Evolutionary conservation across 768 basidiomycete genomes (phyloP).

Genomic region (Collybia sp.): DNA sequence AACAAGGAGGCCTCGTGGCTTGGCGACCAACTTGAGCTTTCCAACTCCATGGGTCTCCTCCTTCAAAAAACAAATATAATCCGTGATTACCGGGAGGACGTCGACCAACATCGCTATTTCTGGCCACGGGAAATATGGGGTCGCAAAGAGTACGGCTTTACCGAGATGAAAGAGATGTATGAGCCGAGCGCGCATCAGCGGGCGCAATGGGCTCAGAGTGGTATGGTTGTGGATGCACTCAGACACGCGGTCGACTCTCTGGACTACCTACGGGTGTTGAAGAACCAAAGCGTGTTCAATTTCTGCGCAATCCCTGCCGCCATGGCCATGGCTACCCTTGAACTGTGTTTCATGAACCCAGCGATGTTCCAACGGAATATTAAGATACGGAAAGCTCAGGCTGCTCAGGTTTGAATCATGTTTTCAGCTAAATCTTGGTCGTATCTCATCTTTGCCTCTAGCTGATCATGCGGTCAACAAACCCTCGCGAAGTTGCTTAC

Average conservation of each 20-base stretch:
- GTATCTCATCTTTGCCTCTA: slow-evolving; percentile 20
- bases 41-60: slow-evolving; percentile 92
- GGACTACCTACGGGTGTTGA: slow-evolving; percentile 84
- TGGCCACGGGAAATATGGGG: slow-evolving; percentile 96
- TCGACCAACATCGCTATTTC: slow-evolving; percentile 79
- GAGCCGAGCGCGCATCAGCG: slow-evolving; percentile 51
- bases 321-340: slow-evolving; percentile 95
- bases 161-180: slow-evolving; percentile 65
- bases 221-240: slow-evolving; percentile 86
- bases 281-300: slow-evolving; percentile 91
- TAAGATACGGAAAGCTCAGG: slow-evolving; percentile 92
- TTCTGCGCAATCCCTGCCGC: slow-evolving; percentile 93
- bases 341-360: slow-evolving; percentile 91
- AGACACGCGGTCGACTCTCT: slow-evolving; percentile 80
- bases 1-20: slow-evolving; percentile 76
- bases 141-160: slow-evolving; percentile 57
- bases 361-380: slow-evolving; percentile 82
- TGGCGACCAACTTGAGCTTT: slow-evolving; percentile 76
- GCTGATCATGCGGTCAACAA: slow-evolving; percentile 91
- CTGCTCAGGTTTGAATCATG: slow-evolving; percentile 62
- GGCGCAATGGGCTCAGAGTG: slow-evolving; percentile 82
- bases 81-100: slow-evolving; percentile 91
- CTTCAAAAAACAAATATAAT: slow-evolving; percentile 99
- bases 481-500: slow-evolving; percentile 88
- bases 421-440: no score